phyloP scores from a whole-genome alignment of 2,329 filamentous ascomycete species.

The Talaromyces sp. region DNA sequence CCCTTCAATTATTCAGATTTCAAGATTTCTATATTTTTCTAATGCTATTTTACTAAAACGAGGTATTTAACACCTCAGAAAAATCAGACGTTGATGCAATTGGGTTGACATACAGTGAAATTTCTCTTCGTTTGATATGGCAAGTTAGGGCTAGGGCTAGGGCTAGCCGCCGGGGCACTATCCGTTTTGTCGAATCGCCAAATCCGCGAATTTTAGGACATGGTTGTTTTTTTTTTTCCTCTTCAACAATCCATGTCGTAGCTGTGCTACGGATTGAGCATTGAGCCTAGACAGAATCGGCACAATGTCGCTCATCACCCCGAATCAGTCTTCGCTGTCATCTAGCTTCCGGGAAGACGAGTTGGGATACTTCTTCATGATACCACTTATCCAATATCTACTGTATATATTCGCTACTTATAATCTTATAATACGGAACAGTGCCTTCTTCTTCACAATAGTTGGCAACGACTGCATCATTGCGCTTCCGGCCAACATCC shows the following conservation, averaged over 20 bases:
- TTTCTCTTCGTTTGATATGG: background rate
- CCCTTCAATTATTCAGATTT: background rate
- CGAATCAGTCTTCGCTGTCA: background rate
- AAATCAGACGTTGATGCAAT: background rate
- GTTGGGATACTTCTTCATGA: constrained; percentile 10
- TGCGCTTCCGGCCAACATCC: constrained; percentile 15
- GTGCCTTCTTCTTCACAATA: no score
- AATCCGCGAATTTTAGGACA: background rate
- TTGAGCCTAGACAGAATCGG: no score
- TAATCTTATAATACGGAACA: background rate
- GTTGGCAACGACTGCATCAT: background rate
- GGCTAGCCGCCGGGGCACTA: background rate
- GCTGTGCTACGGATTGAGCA: no score
- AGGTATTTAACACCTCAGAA: background rate
- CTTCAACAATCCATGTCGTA: background rate
- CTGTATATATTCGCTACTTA: background rate
- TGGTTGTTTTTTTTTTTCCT: background rate
- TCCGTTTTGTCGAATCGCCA: background rate
- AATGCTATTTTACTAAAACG: background rate
- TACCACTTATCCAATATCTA: background rate
- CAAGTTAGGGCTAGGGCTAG: background rate
- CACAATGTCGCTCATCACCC: background rate
- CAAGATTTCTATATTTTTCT: no score
- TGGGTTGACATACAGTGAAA: background rate
- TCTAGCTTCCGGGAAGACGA: constrained; percentile 5